Evolutionary conservation across 140 eudicot species (phyloP), one percentile per base, ranked within the genome.

Genomic region (Oenanthe javanica): DNA sequence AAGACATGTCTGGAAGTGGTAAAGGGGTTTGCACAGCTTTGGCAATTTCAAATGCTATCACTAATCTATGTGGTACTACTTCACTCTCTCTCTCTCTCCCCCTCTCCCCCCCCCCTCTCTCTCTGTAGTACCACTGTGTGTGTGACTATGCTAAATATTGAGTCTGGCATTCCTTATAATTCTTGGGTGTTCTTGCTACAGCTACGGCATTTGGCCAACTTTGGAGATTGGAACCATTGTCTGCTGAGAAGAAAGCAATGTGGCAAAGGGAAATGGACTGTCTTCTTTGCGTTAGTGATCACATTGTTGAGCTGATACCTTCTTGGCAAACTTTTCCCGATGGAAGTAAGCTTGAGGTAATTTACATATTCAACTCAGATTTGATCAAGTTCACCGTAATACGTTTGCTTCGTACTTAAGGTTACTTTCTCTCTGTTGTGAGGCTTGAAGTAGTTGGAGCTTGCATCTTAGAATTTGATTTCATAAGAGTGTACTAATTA

Each of bases 1-100:
- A 91, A 84, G 96, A 91, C 63, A 91, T 91, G 96, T 91, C 96
- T 81, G 96, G 96, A 82, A 91, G 90, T 87, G 96, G 96, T 66
- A 91, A 89, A 87, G 96, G 96, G 73, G 96, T 91, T 81, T 89
- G 89, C 77, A 83, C 96, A 9, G 96, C 96, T 43, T 77, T 91
- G 79, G 89, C 96, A 42, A 86, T 91, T 74, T 89, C 96, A 71
- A 91, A 91, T 79, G 90, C 96, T 79, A 91, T 91, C 83, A 91
- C 96, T 45, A 91, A 91, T 89, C 93, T 91, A 64, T 91, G 82
- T 86, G 96, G 96, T 91, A 86, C 71, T 63, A 9, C 40, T 10
- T 63, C 71, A 2, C 21, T 55, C 57, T 63, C 59, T 4, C 50
- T 80, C 48, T 76, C 76, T 7, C 50, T 47, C 50, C 0, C 50